These are phyloP conservation scores for Saccharomycopsis oosterbeekiorum DNA, from an alignment of 805 yeast genomes.

Conservation along the genomic window DNA sequence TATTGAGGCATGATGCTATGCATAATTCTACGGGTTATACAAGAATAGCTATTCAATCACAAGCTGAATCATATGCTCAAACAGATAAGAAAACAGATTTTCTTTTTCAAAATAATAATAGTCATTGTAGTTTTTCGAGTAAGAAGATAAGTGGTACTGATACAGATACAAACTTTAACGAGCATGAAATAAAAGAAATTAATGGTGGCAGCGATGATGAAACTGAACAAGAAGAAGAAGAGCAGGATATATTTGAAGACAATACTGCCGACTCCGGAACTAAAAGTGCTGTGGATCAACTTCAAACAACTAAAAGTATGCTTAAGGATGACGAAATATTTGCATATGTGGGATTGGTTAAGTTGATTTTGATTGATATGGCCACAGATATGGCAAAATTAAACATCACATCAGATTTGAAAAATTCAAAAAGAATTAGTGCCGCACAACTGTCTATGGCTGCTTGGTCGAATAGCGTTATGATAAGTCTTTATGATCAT, in stretches of 20 bases:
- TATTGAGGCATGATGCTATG: constrained; percentile 36
- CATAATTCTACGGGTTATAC: constrained; percentile 54
- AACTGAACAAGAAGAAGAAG: constrained; percentile 24
- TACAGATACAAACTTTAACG: constrained; percentile 4
- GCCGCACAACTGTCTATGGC: constrained; percentile 68
- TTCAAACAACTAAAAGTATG: constrained; percentile 72
- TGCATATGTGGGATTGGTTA: constrained; percentile 83
- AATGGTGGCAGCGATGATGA: constrained; percentile 24
- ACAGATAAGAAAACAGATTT: constrained; percentile 49
- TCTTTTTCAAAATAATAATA: constrained; percentile 31
- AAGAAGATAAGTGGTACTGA: constrained; percentile 12
- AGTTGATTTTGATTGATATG: constrained; percentile 67
- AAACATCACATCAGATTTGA: constrained; percentile 29
- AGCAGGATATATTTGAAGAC: constrained; percentile 26
- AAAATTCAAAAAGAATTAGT: constrained; percentile 50
- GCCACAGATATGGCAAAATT: constrained; percentile 65
- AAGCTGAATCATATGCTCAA: constrained; percentile 57
- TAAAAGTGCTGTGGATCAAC: constrained; percentile 48
- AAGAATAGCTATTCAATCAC: constrained; percentile 78
- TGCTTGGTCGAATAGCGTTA: constrained; percentile 71
- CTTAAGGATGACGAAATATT: constrained; percentile 76
- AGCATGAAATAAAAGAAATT: constrained; percentile 12
- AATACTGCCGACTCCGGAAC: constrained; percentile 28
- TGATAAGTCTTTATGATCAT: constrained; percentile 67
- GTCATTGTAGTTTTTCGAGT: background rate